phyloP scores from a whole-genome alignment of 2,329 filamentous ascomycete species.

The Penicillium aurantiogriseum region DNA sequence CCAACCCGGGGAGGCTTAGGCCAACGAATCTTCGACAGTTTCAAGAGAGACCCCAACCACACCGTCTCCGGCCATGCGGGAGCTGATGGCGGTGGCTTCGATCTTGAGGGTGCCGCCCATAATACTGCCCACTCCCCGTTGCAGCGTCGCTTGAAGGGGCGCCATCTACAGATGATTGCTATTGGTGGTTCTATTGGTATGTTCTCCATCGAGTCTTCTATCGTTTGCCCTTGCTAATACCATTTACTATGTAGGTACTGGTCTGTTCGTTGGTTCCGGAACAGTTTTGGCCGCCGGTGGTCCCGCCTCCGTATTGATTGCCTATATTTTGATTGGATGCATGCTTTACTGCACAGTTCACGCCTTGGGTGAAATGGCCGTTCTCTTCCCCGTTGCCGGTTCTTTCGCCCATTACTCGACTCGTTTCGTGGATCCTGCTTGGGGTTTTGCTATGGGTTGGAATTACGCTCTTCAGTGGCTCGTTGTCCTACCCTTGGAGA shows the following conservation, averaged over 20 bases:
- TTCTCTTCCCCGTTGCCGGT: slow-evolving; percentile 84
- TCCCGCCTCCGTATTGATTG: slow-evolving; percentile 73
- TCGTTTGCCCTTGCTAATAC: slow-evolving; percentile 12
- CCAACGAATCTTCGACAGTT: slow-evolving; percentile 42
- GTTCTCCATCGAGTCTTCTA: slow-evolving; percentile 4
- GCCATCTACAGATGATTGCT: slow-evolving; percentile 96
- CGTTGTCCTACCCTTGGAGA: slow-evolving; percentile 76
- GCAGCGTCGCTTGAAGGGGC: slow-evolving; percentile 72
- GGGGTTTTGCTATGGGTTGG: slow-evolving; percentile 95
- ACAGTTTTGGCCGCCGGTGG: slow-evolving; percentile 68
- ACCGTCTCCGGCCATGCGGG: slow-evolving; percentile 39
- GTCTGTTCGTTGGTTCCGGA: slow-evolving; percentile 83
- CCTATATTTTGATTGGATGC: slow-evolving; percentile 73
- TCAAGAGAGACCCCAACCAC: slow-evolving; percentile 46
- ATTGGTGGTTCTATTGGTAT: slow-evolving; percentile 86
- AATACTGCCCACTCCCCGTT: slow-evolving; percentile 72
- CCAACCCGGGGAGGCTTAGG: slow-evolving; percentile 22
- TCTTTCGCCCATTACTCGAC: slow-evolving; percentile 92
- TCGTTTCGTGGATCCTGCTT: slow-evolving; percentile 86
- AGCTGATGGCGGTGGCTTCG: slow-evolving; percentile 56
- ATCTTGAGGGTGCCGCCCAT: slow-evolving; percentile 61
- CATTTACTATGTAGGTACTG: slow-evolving; percentile 57
- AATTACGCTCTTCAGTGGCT: slow-evolving; percentile 92
- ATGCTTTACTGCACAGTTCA: slow-evolving; percentile 94
- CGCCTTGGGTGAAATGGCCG: slow-evolving; percentile 85